These are phyloP conservation scores for Xenoacremonium recifei DNA, from an alignment of 2,329 filamentous ascomycete genomes.

Conservation along the genomic window DNA sequence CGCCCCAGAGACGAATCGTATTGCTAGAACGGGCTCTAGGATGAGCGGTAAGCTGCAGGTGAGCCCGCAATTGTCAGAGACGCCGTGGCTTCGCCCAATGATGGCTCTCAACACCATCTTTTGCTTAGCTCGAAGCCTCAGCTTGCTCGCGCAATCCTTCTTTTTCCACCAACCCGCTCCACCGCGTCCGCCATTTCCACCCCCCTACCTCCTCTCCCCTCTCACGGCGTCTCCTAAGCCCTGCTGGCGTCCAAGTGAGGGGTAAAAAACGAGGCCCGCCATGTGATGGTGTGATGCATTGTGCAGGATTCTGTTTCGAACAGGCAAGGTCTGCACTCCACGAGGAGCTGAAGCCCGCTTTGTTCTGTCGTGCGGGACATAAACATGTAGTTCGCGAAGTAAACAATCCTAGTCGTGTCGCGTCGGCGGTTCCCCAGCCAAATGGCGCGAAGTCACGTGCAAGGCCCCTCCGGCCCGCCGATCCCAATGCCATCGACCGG, in stretches of 20 bases:
- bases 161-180: constrained; percentile 22
- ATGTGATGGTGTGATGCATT: constrained; percentile 24
- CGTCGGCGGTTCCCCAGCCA: constrained; percentile 11
- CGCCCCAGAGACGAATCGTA: constrained; percentile 20
- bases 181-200: constrained; percentile 21
- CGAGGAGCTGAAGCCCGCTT: constrained; percentile 4
- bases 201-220: constrained; percentile 3
- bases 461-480: not conserved
- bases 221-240: constrained; percentile 14
- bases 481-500: not conserved
- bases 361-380: constrained; percentile 3
- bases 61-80: constrained; percentile 24
- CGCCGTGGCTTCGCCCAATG: constrained; percentile 20
- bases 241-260: constrained; percentile 23
- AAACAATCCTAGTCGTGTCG: constrained; percentile 25
- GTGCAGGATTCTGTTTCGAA: constrained; percentile 27
- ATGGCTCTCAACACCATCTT: constrained; percentile 14
- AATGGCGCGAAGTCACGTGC: constrained; percentile 22
- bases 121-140: constrained; percentile 20
- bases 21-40: constrained; percentile 17
- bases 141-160: constrained; percentile 16
- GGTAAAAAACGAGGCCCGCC: constrained; percentile 19
- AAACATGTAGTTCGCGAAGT: constrained; percentile 23
- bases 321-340: constrained; percentile 13
- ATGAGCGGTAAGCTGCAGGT: constrained; percentile 16